Evolutionary conservation across 169 alveolate genomes (phyloP), one percentile per base, ranked within the genome.

Genomic region (Plasmodium adleri): DNA sequence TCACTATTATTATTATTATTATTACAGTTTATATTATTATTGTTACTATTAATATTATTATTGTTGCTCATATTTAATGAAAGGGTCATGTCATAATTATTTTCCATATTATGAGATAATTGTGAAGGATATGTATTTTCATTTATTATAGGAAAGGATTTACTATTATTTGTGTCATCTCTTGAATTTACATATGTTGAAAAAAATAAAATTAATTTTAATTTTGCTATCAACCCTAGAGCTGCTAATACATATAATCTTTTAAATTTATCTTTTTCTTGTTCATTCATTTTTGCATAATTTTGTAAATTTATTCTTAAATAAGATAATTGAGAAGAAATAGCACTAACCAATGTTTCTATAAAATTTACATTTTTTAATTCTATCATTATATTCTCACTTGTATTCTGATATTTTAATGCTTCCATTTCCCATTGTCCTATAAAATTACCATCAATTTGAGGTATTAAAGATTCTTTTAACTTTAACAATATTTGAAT

Each of bases 391-490:
- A 90, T 60, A 72, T 89, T 74, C 74, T 94, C 96, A 73, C 96
- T 92, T 60, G 60, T 88, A 56, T 24, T 52, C 50, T 89, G 95
- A 24, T 90, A 87, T 54, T 89, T 89, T 22, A 70, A 4, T 58
- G 96, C 96, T 50, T 90, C 89, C 24, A 62, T 58, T 63, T 92
- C 76, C 96, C 96, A 94, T n/a, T 88, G 67, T 47, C 60, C 45
- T 17, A 85, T 75, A 71, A 88, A 93, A 24, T 76, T 68, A 0
- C 96, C 95, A 63, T 91, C 96, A 24, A 80, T 32, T 58, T 58
- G 70, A 17, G 83, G 90, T 67, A 80, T 80, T 68, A 80, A 71
- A 26, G 90, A 80, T 47, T 80, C 90, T 56, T 80, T 80, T 80
- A 80, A 72, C 72, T 80, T 80, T 68, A 80, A 54, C 72, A 80